phyloP scores from a whole-genome alignment of 352 stramenopile genomes.

The Phytophthora kernoviae region DNA sequence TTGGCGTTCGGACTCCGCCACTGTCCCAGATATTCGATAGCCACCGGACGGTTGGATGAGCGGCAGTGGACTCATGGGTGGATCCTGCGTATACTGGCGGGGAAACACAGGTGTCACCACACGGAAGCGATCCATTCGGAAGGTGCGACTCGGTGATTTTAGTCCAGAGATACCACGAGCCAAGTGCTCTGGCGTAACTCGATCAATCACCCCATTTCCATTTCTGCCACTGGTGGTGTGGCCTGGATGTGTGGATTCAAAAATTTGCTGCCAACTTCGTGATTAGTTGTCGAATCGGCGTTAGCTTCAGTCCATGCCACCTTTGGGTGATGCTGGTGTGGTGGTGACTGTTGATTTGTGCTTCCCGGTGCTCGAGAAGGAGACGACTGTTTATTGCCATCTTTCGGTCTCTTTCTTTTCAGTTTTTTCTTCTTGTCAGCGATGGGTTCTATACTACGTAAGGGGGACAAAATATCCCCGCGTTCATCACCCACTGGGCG shows the following conservation, averaged over 20 bases:
- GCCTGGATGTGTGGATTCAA: not conserved
- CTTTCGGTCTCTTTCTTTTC: conserved; percentile 20
- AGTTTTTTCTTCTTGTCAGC: conserved; percentile 16
- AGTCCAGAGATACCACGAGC: conserved; percentile 35
- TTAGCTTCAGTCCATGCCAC: conserved; percentile 17
- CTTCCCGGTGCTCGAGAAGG: conserved; percentile 13
- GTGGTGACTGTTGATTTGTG: conserved; percentile 29
- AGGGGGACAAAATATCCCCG: not conserved
- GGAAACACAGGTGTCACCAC: conserved; percentile 61
- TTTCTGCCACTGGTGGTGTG: not conserved
- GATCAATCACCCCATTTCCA: not conserved
- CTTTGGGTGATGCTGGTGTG: conserved; percentile 8
- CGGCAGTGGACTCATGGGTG: conserved; percentile 35
- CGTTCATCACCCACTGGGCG: conserved; percentile 4
- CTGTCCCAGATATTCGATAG: conserved; percentile 16
- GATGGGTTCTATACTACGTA: not conserved
- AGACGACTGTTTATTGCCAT: conserved; percentile 1
- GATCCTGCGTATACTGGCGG: conserved; percentile 17
- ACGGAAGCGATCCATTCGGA: conserved; percentile 74
- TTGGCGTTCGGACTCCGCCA: conserved; percentile 2
- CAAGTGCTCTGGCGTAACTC: conserved; percentile 5
- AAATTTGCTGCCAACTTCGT: not conserved
- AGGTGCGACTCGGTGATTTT: conserved; percentile 50
- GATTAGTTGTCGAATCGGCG: not conserved
- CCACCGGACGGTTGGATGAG: conserved; percentile 24